Base-by-base conservation (phyloP, 2,329 filamentous ascomycete genomes). In the Sclerotiophoma versabilis region DNA sequence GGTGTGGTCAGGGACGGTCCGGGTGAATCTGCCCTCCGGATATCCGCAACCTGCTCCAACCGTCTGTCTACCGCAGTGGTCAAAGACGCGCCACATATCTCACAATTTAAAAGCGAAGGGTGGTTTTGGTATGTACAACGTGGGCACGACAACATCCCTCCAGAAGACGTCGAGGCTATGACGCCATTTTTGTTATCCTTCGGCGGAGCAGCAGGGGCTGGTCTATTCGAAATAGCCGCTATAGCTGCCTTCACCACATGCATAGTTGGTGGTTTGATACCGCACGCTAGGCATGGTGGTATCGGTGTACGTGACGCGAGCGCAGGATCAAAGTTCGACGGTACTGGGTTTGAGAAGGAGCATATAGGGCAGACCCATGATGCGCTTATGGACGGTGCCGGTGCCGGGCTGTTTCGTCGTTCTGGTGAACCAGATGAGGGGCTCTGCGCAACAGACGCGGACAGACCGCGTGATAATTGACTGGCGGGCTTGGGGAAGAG, bases 351-450 rank as follows among this genome's bases (percentile, higher is more conserved):
- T 9, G 93, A 93, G 71, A 96, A 96, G 63, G 90, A 93, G 80
- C 93, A 98, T 68, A 98, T 98, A 1, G 91, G 89, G 77, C 93
- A 98, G 17, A 98, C 88, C 93, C 93, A 98, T 4, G 92, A 97
- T 5, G 91, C 91, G 55, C 81, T 84, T 68, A 81, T 83, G 12
- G 80, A 73, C 12, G 82, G 76, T 1, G 77, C 70, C n/a, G 83
- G 78, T 12, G 80, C 76, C 62, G 56, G 76, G 66, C 62, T 76
- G 49, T 42, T 75, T 61, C 54, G 76, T 64, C 69, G 36, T 60
- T 72, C 68, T 11, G 70, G 69, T 10, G 71, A 70, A n/a, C 59
- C 61, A 7, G 71, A 65, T 14, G 62, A 52, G 2, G 68, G 61
- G 57, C 55, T 68, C 14, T 59, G 64, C 11, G 62, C 79, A 20